A percentile compares a stretch with the other conserved stretches of the same genome.
Evolutionary conservation across 2,329 filamentous ascomycete genomes (phyloP).

Genomic region (Graphilbum fragrans): DNA sequence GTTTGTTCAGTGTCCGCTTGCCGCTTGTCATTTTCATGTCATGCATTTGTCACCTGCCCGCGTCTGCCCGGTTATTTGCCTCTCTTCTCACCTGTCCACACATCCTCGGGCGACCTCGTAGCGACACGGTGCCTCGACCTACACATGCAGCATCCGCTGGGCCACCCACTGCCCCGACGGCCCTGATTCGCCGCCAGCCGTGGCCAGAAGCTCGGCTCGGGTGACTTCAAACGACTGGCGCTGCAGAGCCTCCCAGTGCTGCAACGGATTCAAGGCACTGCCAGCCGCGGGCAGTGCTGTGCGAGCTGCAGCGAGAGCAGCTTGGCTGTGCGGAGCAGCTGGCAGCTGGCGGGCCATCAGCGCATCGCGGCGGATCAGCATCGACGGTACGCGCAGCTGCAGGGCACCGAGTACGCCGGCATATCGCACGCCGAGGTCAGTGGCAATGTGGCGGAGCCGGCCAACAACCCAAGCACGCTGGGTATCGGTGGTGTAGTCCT

Average conservation of each 20-base stretch:
- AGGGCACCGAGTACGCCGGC: conserved; percentile 40
- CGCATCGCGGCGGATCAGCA: conserved; percentile 45
- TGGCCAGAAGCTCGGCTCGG: conserved; percentile 27
- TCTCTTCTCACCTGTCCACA: no score
- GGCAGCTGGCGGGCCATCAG: conserved; percentile 32
- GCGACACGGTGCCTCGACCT: no score
- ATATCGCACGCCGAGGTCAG: conserved; percentile 45
- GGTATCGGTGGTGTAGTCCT: conserved; percentile 47
- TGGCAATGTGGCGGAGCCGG: conserved; percentile 39
- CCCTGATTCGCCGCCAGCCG: conserved; percentile 23
- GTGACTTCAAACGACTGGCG: conserved; percentile 30
- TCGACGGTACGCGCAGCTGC: conserved; percentile 45
- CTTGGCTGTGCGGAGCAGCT: conserved; percentile 12
- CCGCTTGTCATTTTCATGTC: no score
- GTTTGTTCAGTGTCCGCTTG: no score
- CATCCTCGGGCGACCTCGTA: no score
- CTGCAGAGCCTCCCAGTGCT: conserved; percentile 35
- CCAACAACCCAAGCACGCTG: conserved; percentile 44
- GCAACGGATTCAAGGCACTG: conserved; percentile 28
- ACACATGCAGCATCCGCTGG: conserved; percentile 23
- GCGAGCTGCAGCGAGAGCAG: conserved; percentile 26
- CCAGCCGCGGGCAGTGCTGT: conserved; percentile 13
- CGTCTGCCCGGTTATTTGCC: no score
- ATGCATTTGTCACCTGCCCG: no score
- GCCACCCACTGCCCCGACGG: conserved; percentile 25